Evolutionary conservation across 1,284 basidiomycete genomes (phyloP), one percentile per base, ranked within the genome.

Genomic region (Boletus albobrunnescens): DNA sequence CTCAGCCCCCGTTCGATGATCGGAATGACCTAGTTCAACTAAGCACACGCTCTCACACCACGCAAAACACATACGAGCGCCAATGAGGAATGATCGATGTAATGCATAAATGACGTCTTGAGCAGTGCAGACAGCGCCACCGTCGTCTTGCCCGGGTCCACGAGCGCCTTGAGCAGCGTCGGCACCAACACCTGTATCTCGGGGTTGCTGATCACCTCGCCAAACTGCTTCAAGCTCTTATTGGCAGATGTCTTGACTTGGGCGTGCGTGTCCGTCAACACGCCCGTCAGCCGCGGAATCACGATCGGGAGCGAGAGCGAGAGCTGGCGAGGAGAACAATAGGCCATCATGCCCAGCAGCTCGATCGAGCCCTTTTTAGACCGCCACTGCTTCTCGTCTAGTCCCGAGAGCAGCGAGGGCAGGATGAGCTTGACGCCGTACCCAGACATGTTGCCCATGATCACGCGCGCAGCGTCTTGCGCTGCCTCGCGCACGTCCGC

Each of bases 381-480:
- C 23, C 95, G 79, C 96, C 96, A 99, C 67, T 99, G 96, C 67
- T 97, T 98, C 67, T 99, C 96, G 57, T 98, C 94, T 39, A 99
- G 74, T 28, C 94, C 95, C 28, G 85, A 86, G 6, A 99, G 77
- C 8, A 99, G 70, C 2, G 89, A 87, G 0, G 96, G 96, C 6
- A 99, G 73, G 52, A 99, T 94, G 44, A 94, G 79, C 71, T 99
- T 99, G 66, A 99, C 88, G 37, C 93, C 94, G 65, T 94, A 91
- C 44, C 91, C 94, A 9, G 92, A 95, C 62, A 99, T 78, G 56
- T 91, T 91, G 2, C 84, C 88, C 95, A 99, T 99, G 71, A 99
- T 93, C 36, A 94, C 85, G 49, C 87, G 82, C 6, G 94, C 85
- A 1, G 96, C 90, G 57, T 99, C 95, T 61, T 93, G 84, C 0